Evolutionary conservation across 108 stramenopile species (phyloP).

Genomic region (Cyclostephanos tholiformis): DNA sequence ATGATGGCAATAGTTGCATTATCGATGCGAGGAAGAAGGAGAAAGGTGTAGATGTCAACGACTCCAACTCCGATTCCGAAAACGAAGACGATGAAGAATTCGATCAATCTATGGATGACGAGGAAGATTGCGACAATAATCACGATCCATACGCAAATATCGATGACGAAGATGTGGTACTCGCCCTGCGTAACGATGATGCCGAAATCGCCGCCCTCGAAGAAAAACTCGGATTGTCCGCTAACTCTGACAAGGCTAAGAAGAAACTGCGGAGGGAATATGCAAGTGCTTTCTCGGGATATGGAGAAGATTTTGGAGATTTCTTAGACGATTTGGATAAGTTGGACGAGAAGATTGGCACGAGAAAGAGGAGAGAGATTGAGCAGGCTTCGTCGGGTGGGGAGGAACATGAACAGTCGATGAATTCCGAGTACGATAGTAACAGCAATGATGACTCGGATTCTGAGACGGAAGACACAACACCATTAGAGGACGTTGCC

Average conservation of each 20-base stretch:
- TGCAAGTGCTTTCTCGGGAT: slow-evolving; percentile 53
- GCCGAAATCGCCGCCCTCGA: slow-evolving; percentile 52
- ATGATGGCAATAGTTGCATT: slow-evolving; percentile 28
- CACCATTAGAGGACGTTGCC: slow-evolving; percentile 14
- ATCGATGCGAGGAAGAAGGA: slow-evolving; percentile 16
- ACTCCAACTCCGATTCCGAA: neutral
- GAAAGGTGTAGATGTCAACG: neutral
- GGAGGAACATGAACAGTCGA: slow-evolving; percentile 2
- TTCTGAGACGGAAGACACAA: slow-evolving; percentile 24
- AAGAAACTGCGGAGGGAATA: slow-evolving; percentile 48
- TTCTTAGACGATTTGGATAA: slow-evolving; percentile 74
- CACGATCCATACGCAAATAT: slow-evolving; percentile 45
- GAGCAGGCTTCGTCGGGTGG: neutral
- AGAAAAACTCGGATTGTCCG: slow-evolving; percentile 49
- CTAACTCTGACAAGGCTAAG: slow-evolving; percentile 32
- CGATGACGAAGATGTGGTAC: slow-evolving; percentile 56
- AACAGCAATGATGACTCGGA: slow-evolving; percentile 34
- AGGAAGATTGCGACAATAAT: slow-evolving; percentile 25
- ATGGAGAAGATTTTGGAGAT: slow-evolving; percentile 82
- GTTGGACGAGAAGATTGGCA: slow-evolving; percentile 51
- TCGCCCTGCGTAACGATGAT: slow-evolving; percentile 53
- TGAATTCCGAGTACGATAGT: slow-evolving; percentile 17
- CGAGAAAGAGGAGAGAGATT: slow-evolving; percentile 2
- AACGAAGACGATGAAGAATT: slow-evolving; percentile 13
- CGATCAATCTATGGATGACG: slow-evolving; percentile 13